Conservation (phyloP, 208 protist species). For the Strigomonas galati region DNA sequence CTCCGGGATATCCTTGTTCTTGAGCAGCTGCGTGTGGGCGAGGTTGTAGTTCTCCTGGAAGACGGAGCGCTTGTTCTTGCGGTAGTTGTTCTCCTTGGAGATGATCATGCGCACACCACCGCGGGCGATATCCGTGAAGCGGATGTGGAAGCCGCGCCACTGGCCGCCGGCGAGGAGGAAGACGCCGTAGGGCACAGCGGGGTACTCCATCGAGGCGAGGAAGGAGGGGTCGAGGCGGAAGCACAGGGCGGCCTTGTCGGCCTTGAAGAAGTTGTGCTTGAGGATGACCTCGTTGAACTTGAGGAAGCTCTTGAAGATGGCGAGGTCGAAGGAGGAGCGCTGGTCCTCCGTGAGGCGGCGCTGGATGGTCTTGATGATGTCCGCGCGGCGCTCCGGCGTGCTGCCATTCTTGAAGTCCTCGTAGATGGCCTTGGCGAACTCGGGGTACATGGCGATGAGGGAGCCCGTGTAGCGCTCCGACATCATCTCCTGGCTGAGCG, state of each 20-base stretch:
- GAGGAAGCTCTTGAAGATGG: constrained; percentile 84
- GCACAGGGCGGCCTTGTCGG: constrained; percentile 85
- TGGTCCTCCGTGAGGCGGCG: constrained; percentile 72
- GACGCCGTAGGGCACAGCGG: constrained; percentile 82
- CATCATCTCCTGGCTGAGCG: constrained; percentile 84
- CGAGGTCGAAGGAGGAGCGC: constrained; percentile 56
- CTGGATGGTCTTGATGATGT: constrained; percentile 61
- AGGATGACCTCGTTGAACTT: constrained; percentile 92
- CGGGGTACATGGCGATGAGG: constrained; percentile 76
- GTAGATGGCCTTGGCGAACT: constrained; percentile 87
- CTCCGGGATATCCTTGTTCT: constrained; percentile 98
- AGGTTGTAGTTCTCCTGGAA: constrained; percentile 98
- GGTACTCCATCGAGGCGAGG: constrained; percentile 76
- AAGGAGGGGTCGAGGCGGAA: constrained; percentile 91
- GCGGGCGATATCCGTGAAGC: constrained; percentile 94
- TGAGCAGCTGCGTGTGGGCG: constrained; percentile 92
- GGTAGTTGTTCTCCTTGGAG: constrained; percentile 86
- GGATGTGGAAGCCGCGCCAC: constrained; percentile 96
- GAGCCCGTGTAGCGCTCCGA: constrained; percentile 83
- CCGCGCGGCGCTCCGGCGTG: constrained; percentile 43
- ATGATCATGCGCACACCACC: constrained; percentile 96
- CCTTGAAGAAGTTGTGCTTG: constrained; percentile 96
- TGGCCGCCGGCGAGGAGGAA: constrained; percentile 92
- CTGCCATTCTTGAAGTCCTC: constrained; percentile 83
- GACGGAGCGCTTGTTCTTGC: constrained; percentile 84